A percentile compares a stretch with the other conserved stretches of the same genome.
These are phyloP conservation scores for Nemania serpens DNA, from an alignment of 2,329 filamentous ascomycete genomes.

Conservation along the genomic window DNA sequence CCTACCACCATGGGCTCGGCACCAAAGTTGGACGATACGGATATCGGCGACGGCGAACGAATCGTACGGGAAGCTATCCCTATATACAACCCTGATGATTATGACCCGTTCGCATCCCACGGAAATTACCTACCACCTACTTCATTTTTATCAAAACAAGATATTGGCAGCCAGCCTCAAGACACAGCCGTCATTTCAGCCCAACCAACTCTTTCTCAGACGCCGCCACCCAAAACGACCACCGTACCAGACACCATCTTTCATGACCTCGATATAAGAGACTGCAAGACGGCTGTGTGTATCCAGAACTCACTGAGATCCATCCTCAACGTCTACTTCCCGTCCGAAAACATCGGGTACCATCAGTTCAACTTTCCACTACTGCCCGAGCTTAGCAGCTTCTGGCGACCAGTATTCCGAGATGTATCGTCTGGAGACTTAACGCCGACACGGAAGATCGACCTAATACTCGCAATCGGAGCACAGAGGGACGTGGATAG, in stretches of 20 bases:
- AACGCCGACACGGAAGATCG: conserved; percentile 49
- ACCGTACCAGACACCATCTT: conserved; percentile 45
- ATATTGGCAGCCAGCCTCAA: conserved; percentile 9
- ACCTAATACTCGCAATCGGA: conserved; percentile 65
- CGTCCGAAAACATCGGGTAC: conserved; percentile 52
- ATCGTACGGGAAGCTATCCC: conserved; percentile 23
- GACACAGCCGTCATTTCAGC: conserved; percentile 32
- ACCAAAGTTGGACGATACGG: conserved; percentile 5
- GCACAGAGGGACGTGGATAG: conserved; percentile 59
- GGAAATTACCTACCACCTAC: conserved; percentile 27
- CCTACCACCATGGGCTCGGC: conserved; percentile 8
- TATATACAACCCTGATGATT: conserved; percentile 45
- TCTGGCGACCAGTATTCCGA: conserved; percentile 60
- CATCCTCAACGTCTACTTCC: conserved; percentile 57
- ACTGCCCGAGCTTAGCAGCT: conserved; percentile 53
- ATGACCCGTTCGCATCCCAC: conserved; percentile 52
- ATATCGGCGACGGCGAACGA: conserved; percentile 14
- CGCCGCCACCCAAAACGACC: conserved; percentile 41
- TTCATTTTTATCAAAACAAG: conserved; percentile 15
- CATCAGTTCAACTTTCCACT: conserved; percentile 54
- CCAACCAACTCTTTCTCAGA: conserved; percentile 51
- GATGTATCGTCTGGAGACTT: conserved; percentile 42
- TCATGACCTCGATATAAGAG: conserved; percentile 49
- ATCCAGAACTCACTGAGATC: conserved; percentile 63
- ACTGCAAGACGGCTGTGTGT: conserved; percentile 53